Base-by-base conservation (phyloP, 441 rosid species). In the Populus trichocarpa region DNA sequence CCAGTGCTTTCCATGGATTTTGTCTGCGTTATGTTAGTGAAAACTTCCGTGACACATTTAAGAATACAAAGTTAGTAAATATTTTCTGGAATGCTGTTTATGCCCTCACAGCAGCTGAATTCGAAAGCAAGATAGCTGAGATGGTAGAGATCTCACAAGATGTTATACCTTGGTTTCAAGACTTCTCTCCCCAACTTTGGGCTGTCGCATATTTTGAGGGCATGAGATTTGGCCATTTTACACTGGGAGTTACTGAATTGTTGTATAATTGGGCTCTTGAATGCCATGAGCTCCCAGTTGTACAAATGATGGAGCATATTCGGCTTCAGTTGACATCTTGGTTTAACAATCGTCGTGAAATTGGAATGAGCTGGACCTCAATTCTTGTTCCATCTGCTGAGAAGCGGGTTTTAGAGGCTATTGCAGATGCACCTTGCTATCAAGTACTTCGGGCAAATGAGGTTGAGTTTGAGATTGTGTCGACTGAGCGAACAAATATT, bases 61-160 rank as follows among this genome's bases (percentile, higher is more conserved):
- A 93, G 85, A 95, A 93, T 85, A 85, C 95, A 1, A 95, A 93
- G 84, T 81, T 95, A 69, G 96, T 95, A 33, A 93, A 92, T 53
- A 95, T 95, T 70, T 95, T 95, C 86, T 95, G 99, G 98, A 93
- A 82, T 72, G 97, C 98, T 4, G 99, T 95, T 53, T 92, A 93
- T 70, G 95, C 99, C 65, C 96, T 95, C 74, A 95, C 98, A 0
- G 71, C 89, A 9, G 94, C 84, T 10, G 98, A 95, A 65, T 93
- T 95, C 7, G 97, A 93, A 40, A 77, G 89, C 75, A 95, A 93
- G 87, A 82, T 90, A 4, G 61, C 87, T 12, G 98, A 95, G 82
- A 93, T 95, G 99, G 83, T 83, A 20, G 99, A 95, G 86, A 88
- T 93, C 69, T 90, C 96, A 11, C 92, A 90, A 72, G 98, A 95